A percentile compares a stretch with the other conserved stretches of the same genome.
These are phyloP conservation scores for Eutrema japonicum DNA, from an alignment of 345 rosid species.

Conservation along the genomic window DNA sequence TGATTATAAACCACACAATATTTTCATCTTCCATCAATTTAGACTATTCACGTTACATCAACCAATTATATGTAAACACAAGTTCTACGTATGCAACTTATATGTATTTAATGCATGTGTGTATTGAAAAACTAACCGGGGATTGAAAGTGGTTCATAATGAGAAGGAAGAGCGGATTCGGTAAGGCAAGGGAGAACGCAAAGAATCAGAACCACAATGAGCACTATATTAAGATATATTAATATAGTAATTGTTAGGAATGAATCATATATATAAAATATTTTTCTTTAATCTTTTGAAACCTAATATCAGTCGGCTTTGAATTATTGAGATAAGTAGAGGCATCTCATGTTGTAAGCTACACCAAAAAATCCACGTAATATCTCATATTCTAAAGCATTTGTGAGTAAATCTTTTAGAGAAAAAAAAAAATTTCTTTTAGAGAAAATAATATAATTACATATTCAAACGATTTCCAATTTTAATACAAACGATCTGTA, in stretches of 20 bases:
- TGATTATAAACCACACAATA: neutral
- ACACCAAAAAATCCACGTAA: too few relatives aligned
- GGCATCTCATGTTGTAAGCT: too few relatives aligned
- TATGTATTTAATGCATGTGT: neutral
- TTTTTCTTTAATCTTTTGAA: too few relatives aligned
- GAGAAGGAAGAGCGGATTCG: neutral
- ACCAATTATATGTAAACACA: neutral
- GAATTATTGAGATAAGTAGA: too few relatives aligned
- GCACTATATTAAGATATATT: too few relatives aligned
- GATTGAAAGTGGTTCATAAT: neutral
- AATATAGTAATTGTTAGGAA: neutral
- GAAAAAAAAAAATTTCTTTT: too few relatives aligned
- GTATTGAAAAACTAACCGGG: slow-evolving; percentile 15
- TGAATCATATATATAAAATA: neutral
- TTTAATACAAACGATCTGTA: too few relatives aligned
- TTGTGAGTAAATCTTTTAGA: too few relatives aligned
- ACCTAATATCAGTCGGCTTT: too few relatives aligned
- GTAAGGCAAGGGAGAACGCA: neutral
- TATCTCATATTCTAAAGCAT: too few relatives aligned
- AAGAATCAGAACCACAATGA: slow-evolving; percentile 26
- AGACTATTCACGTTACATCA: neutral
- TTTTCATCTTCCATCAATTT: neutral
- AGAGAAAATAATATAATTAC: too few relatives aligned
- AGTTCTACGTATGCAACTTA: neutral
- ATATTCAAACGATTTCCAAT: too few relatives aligned